A percentile compares a stretch with the other conserved stretches of the same genome.
Conservation (phyloP, 208 protist species). For the Zelonia costaricensis region DNA sequence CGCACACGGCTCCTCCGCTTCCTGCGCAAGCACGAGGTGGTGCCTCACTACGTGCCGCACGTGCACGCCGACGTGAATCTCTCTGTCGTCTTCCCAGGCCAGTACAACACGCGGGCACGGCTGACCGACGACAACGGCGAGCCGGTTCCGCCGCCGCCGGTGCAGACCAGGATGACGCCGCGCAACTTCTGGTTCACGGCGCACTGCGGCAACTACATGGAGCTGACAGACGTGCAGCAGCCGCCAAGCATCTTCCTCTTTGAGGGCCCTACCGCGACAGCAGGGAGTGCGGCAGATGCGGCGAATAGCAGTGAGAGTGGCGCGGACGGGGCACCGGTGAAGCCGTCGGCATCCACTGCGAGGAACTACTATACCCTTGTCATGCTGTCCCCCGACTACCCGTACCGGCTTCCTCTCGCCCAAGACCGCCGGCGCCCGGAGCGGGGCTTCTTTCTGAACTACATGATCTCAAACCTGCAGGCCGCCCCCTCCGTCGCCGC, state of each 20-base stretch:
- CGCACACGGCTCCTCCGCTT: constrained; percentile 52
- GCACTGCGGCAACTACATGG: constrained; percentile 92
- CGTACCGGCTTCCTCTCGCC: constrained; percentile 69
- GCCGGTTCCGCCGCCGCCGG: constrained; percentile 45
- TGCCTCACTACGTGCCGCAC: constrained; percentile 69
- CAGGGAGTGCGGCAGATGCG: background rate
- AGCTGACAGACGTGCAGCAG: constrained; percentile 85
- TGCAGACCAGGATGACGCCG: constrained; percentile 47
- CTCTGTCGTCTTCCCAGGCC: constrained; percentile 83
- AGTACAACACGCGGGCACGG: constrained; percentile 50
- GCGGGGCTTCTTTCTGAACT: constrained; percentile 86
- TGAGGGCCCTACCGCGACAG: constrained; percentile 26
- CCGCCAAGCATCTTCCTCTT: constrained; percentile 81
- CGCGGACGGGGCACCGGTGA: background rate
- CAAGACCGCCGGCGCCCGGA: constrained; percentile 32
- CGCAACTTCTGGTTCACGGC: constrained; percentile 92
- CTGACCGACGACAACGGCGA: constrained; percentile 61
- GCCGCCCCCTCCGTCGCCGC: constrained; percentile 3
- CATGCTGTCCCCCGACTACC: constrained; percentile 90
- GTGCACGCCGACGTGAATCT: constrained; percentile 80
- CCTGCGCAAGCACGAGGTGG: constrained; percentile 84
- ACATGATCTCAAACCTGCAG: constrained; percentile 82
- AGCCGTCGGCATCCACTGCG: background rate
- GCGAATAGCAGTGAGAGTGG: background rate
- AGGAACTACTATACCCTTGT: constrained; percentile 72